Evolutionary conservation across 768 basidiomycete genomes (phyloP).

Genomic region (Russula brevipes): DNA sequence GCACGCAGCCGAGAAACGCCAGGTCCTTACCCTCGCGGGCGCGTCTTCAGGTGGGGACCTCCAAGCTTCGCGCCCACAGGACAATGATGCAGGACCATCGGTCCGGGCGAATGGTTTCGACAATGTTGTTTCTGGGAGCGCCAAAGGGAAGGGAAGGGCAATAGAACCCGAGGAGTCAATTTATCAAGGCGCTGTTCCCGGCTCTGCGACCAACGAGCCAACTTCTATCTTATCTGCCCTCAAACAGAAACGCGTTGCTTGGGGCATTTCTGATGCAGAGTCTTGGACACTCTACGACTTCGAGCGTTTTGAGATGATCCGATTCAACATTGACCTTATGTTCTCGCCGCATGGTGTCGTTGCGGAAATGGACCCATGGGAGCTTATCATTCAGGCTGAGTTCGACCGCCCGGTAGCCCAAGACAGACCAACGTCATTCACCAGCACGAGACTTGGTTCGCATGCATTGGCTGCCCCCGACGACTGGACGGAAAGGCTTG

Average conservation of each 20-base stretch:
- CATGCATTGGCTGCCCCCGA: neutral
- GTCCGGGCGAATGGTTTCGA: neutral
- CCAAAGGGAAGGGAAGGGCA: slow-evolving; percentile 24
- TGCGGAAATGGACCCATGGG: slow-evolving; percentile 17
- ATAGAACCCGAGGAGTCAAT: neutral
- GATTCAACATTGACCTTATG: slow-evolving; percentile 19
- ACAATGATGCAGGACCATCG: neutral
- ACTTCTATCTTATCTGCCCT: neutral
- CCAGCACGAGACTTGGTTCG: neutral
- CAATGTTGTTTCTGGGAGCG: neutral
- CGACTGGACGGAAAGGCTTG: slow-evolving; percentile 21
- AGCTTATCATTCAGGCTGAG: slow-evolving; percentile 19
- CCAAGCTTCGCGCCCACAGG: neutral
- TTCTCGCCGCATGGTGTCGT: slow-evolving; percentile 17
- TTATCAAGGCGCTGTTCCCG: neutral
- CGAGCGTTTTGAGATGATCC: slow-evolving; percentile 22
- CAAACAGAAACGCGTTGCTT: slow-evolving; percentile 18
- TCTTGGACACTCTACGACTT: slow-evolving; percentile 22
- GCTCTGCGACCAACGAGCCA: neutral
- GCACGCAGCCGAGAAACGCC: slow-evolving; percentile 17
- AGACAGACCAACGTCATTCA: neutral
- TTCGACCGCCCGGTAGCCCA: neutral
- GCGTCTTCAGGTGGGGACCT: slow-evolving; percentile 4
- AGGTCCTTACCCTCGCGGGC: neutral
- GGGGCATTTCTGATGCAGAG: slow-evolving; percentile 17